Conservation (phyloP, 129 eudicot species). For the Rutidosis leptorrhynchoides region DNA sequence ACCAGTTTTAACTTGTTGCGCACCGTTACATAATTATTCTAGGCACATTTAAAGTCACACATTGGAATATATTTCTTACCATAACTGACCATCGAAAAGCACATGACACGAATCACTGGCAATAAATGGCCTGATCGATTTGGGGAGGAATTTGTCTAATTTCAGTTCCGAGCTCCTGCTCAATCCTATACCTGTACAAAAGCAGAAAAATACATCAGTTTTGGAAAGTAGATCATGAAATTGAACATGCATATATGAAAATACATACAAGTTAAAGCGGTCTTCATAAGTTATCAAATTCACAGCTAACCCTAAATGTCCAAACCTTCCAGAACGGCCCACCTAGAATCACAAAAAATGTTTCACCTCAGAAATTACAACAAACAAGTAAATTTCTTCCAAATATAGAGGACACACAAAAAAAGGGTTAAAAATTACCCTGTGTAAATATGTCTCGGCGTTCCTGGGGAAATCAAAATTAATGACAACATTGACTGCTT, state of each 20-base stretch:
- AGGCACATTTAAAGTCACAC: slow-evolving; percentile 1
- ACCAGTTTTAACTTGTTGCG: not conserved
- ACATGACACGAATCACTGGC: slow-evolving; percentile 32
- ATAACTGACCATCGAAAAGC: slow-evolving; percentile 25
- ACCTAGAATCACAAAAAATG: slow-evolving; percentile 42
- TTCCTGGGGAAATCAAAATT: slow-evolving; percentile 80
- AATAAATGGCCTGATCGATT: slow-evolving; percentile 61
- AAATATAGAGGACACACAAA: too few relatives aligned
- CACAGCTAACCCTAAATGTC: slow-evolving; percentile 69
- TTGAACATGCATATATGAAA: slow-evolving; percentile 8
- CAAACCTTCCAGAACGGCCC: slow-evolving; percentile 72
- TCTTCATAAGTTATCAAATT: slow-evolving; percentile 64
- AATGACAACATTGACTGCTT: slow-evolving; percentile 75
- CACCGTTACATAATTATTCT: not conserved
- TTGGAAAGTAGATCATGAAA: not conserved
- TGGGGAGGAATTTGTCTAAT: slow-evolving; percentile 71
- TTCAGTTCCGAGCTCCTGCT: slow-evolving; percentile 76
- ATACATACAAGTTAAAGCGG: slow-evolving; percentile 65
- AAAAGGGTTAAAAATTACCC: slow-evolving; percentile 50
- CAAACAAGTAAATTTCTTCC: not conserved
- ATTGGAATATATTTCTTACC: slow-evolving; percentile 13
- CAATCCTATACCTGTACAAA: slow-evolving; percentile 60
- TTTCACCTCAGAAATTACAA: slow-evolving; percentile 8
- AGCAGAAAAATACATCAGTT: slow-evolving; percentile 17
- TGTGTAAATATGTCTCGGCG: slow-evolving; percentile 70